Evolutionary conservation across 192 early-diverging fungal genomes (phyloP).

Genomic region (Backusella tarrabulga): DNA sequence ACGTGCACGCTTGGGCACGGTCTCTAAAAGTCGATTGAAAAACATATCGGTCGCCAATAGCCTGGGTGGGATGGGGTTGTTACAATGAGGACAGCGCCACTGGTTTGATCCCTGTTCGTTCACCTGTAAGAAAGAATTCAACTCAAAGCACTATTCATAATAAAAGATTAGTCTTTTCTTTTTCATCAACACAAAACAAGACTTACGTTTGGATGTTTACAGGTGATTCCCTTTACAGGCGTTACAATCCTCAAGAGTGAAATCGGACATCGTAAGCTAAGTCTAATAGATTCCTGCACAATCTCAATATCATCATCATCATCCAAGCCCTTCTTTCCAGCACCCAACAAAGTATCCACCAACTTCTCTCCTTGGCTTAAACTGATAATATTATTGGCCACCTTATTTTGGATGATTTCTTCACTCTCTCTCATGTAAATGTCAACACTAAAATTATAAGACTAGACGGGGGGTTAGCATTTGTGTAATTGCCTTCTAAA

Average conservation of each 20-base stretch:
- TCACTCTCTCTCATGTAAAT: neutral
- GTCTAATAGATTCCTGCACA: conserved; percentile 2
- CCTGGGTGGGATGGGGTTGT: neutral
- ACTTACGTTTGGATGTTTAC: conserved; percentile 30
- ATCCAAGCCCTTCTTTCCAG: neutral
- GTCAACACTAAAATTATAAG: conserved; percentile 6
- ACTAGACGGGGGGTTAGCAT: neutral
- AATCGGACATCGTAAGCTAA: conserved; percentile 23
- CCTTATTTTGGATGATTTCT: neutral
- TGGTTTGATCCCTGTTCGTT: neutral
- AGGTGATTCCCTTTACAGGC: conserved; percentile 18
- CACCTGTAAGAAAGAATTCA: conserved; percentile 5
- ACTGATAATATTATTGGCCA: neutral
- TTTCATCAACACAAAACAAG: neutral
- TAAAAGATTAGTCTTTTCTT: too few relatives aligned
- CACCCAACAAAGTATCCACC: neutral
- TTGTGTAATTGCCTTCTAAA: neutral
- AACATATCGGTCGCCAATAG: conserved; percentile 17
- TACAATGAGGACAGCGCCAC: conserved; percentile 31
- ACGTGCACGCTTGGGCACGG: neutral
- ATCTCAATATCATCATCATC: conserved; percentile 23
- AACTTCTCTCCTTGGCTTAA: neutral
- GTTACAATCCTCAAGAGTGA: conserved; percentile 5
- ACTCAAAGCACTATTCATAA: conserved; percentile 22
- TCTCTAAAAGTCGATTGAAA: conserved; percentile 4